These are phyloP conservation scores for Fusarium verticillioides DNA, from an alignment of 2,329 filamentous ascomycete species.

Conservation along the genomic window DNA sequence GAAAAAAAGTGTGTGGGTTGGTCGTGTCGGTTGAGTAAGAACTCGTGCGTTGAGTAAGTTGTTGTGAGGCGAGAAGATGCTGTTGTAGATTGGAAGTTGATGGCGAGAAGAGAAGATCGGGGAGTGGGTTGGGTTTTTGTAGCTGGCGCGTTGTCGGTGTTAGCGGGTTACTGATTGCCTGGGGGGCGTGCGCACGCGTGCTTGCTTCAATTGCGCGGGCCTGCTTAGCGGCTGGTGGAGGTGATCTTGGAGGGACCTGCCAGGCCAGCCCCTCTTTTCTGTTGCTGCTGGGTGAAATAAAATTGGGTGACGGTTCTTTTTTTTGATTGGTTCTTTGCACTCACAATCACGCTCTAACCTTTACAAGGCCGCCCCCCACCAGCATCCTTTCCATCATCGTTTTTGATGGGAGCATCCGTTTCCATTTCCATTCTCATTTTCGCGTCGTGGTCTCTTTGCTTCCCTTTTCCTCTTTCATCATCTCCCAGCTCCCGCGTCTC, in stretches of 20 bases:
- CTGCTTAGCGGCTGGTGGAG: conserved; percentile 27
- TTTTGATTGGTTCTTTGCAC: conserved; percentile 32
- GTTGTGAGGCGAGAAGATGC: conserved; percentile 48
- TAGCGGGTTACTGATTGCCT: conserved; percentile 68
- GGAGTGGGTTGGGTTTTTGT: conserved; percentile 69
- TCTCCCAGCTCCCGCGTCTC: background rate
- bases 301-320: conserved; percentile 34
- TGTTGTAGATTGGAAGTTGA: conserved; percentile 55
- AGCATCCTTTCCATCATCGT: conserved; percentile 21
- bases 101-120: conserved; percentile 60
- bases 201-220: conserved; percentile 16
- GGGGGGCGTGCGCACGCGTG: conserved; percentile 41
- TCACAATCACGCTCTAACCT: background rate
- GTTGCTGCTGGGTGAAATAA: conserved; percentile 28
- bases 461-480: background rate
- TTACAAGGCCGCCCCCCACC: conserved; percentile 25
- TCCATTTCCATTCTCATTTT: background rate
- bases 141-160: conserved; percentile 64
- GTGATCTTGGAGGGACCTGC: conserved; percentile 34
- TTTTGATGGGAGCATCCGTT: conserved; percentile 11
- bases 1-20: conserved; percentile 16
- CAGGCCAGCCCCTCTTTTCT: conserved; percentile 34
- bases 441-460: background rate
- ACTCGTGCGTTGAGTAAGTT: conserved; percentile 25
- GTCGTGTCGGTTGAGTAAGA: conserved; percentile 26